These are phyloP conservation scores for Fusarium oligoseptatum DNA, from an alignment of 2,329 filamentous ascomycete genomes.

Conservation along the genomic window DNA sequence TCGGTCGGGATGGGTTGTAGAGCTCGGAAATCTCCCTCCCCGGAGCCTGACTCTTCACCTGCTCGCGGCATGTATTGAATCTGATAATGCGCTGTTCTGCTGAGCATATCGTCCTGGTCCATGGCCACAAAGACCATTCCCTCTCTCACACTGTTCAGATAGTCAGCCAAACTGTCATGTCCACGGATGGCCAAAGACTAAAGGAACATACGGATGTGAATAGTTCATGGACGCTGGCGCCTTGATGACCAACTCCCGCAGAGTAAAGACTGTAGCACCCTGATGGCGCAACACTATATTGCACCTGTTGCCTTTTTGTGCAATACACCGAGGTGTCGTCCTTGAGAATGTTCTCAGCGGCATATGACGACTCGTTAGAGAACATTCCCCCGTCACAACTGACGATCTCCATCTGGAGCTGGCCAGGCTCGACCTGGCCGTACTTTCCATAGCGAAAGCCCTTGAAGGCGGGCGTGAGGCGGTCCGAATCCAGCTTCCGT, in stretches of 20 bases:
- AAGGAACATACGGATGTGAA: conserved; percentile 81
- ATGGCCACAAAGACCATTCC: conserved; percentile 94
- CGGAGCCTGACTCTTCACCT: conserved; percentile 33
- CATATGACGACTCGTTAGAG: conserved; percentile 72
- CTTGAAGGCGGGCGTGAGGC: conserved; percentile 61
- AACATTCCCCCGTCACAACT: conserved; percentile 88
- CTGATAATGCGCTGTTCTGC: conserved; percentile 80
- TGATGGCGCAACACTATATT: conserved; percentile 89
- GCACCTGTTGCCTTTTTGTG: conserved; percentile 88
- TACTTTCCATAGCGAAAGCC: conserved; percentile 86
- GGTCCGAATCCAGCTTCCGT: conserved; percentile 77
- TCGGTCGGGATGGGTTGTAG: conserved; percentile 46
- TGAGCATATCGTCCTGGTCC: conserved; percentile 81
- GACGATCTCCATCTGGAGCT: conserved; percentile 86
- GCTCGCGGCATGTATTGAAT: conserved; percentile 69
- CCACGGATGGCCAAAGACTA: conserved; percentile 13
- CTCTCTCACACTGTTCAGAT: conserved; percentile 78
- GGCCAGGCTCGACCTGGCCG: conserved; percentile 87
- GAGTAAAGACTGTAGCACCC: conserved; percentile 82
- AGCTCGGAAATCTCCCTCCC: conserved; percentile 35
- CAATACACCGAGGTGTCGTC: conserved; percentile 90
- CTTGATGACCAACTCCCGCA: conserved; percentile 90
- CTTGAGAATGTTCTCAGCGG: conserved; percentile 84
- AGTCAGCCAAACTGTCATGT: conserved; percentile 32
- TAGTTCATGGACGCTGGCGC: conserved; percentile 81